phyloP scores from a whole-genome alignment of 805 yeast species.

The Sugiyamaella qingdaonensis region DNA sequence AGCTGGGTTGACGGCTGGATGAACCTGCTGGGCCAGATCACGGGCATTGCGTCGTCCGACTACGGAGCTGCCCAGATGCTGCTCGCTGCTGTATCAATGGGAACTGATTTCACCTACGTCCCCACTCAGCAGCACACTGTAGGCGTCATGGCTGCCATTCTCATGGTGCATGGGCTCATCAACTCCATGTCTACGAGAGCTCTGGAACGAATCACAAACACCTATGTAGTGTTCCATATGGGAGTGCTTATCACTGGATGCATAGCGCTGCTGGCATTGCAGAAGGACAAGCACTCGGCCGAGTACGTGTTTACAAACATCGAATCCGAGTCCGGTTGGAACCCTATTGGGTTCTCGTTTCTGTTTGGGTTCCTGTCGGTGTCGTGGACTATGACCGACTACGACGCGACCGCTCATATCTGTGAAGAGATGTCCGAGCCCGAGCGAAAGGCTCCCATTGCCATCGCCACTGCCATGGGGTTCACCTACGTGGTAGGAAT shows the following conservation, averaged over 20 bases:
- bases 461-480: slow-evolving; percentile 60
- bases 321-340: slow-evolving; percentile 42
- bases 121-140: slow-evolving; percentile 28
- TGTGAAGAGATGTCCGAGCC: slow-evolving; percentile 79
- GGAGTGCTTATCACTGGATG: slow-evolving; percentile 19
- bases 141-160: slow-evolving; percentile 30
- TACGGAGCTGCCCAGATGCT: slow-evolving; percentile 34
- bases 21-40: slow-evolving; percentile 46
- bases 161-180: slow-evolving; percentile 19
- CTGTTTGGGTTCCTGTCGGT: slow-evolving; percentile 75
- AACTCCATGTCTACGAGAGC: slow-evolving; percentile 21
- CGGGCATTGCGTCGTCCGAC: slow-evolving; percentile 35
- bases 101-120: slow-evolving; percentile 27
- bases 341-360: slow-evolving; percentile 68
- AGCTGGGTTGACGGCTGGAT: slow-evolving; percentile 34
- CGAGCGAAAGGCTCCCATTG: slow-evolving; percentile 69
- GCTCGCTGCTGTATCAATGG: slow-evolving; percentile 35
- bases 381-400: slow-evolving; percentile 75
- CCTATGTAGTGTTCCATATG: slow-evolving; percentile 21
- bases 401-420: slow-evolving; percentile 75
- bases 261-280: slow-evolving; percentile 20
- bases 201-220: slow-evolving; percentile 20
- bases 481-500: slow-evolving; percentile 67
- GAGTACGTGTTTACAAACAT: slow-evolving; percentile 32
- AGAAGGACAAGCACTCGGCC: slow-evolving; percentile 22